phyloP scores from a whole-genome alignment of 208 protist genomes.

The Trichomonas vaginalis region DNA sequence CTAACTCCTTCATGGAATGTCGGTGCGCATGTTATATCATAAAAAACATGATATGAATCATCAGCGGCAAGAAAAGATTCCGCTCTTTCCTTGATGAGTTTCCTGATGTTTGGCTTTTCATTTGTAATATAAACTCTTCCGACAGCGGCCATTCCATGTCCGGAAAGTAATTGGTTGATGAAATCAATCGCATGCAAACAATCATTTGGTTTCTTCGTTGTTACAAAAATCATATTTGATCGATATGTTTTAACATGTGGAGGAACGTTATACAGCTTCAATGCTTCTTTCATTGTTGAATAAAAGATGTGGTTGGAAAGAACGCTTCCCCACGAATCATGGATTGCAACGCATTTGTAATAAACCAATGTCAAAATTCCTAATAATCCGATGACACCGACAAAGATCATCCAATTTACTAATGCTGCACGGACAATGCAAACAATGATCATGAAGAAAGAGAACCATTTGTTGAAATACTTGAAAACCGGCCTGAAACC shows the following conservation, averaged over 20 bases:
- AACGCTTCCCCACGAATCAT: not conserved
- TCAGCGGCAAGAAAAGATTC: not conserved
- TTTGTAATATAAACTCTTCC: not conserved
- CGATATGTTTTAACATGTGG: conserved; percentile 1
- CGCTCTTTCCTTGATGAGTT: not conserved
- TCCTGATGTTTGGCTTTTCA: not conserved
- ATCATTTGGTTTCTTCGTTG: not conserved
- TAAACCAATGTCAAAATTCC: not conserved
- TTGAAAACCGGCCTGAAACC: not conserved
- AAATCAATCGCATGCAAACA: not conserved
- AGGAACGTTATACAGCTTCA: not conserved
- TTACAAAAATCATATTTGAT: not conserved
- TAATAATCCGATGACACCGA: not conserved
- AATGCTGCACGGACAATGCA: not conserved
- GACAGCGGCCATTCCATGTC: not conserved
- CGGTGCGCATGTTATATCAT: not conserved
- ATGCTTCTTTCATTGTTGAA: not conserved
- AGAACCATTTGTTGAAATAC: not conserved
- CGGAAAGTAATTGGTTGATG: not conserved
- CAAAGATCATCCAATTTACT: not conserved
- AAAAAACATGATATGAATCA: not conserved
- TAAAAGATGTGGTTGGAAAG: not conserved
- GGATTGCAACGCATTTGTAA: not conserved
- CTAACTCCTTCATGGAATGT: not conserved
- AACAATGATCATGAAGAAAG: not conserved